Base-by-base conservation (phyloP, 1,284 basidiomycete species). In the Rhodotorula sp. region DNA sequence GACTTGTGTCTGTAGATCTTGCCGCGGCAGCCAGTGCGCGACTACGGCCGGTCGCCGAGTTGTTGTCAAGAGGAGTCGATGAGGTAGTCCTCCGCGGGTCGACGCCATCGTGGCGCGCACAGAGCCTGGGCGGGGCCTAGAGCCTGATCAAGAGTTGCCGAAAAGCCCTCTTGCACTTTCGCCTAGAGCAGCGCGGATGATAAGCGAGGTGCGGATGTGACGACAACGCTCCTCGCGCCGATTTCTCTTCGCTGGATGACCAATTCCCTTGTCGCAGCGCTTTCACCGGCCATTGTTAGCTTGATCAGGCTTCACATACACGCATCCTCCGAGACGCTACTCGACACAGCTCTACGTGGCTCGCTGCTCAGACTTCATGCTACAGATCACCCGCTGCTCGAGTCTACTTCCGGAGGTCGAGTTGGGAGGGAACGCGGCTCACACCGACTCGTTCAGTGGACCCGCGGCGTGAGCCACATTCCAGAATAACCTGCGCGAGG, bases 401-500 rank as follows among this genome's bases (percentile, higher is more conserved):
- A 43, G 39, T 43, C 39, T 43, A 10, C 39, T 43, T 43, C 51
- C 51, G 51, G 3, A 23, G 23, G 23, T 6, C n/a, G 20, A 52
- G 51, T 7, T 52, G 8, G 20, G 23, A 14, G 21, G 15, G n/a
- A n/a, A 21, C 12, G 51, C 51, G 23, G 26, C 21, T 14, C 51
- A 52, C 23, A 16, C 21, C 21, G 23, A 26, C 18, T 21, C 12
- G 12, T n/a, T 34, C 57, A 21, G 18, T 6, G 57, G 57, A 20
- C 57, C 57, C 31, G 34, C 31, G 16, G 57, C 57, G 20, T 39
- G 29, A 10, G 26, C 64, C 8, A 47, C 29, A 31, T 65, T 58
- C 64, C 64, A 65, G 43, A 65, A 65, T n/a, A 65, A 21, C 43
- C 64, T 65, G 56, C 49, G 16, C 31, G 8, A 23, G 14, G 39